Evolutionary conservation across 2,329 filamentous ascomycete genomes (phyloP).

Genomic region (Macrophomina pseudophaseolina): DNA sequence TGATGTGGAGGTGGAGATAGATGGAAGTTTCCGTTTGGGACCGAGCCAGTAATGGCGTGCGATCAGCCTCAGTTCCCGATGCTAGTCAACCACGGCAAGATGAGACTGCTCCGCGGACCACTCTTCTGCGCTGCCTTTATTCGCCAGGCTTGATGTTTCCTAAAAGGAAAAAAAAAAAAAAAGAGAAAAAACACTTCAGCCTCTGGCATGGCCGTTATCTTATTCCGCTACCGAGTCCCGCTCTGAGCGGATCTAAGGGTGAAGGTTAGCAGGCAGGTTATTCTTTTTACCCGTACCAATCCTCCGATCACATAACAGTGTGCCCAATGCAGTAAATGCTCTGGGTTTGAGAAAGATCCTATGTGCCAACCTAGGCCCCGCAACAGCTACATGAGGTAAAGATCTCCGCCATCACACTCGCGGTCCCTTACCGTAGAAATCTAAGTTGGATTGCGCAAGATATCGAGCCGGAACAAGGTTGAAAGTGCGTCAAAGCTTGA

Average conservation of each 20-base stretch:
- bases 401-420: neutral
- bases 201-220: too few species aligned
- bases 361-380: neutral
- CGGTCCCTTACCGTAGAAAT: neutral
- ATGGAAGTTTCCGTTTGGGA: conserved; percentile 19
- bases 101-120: neutral
- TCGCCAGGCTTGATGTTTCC: neutral
- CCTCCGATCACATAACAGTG: neutral
- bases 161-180: too few species aligned
- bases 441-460: neutral
- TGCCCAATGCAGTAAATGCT: neutral
- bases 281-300: neutral
- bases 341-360: neutral
- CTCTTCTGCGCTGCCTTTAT: neutral
- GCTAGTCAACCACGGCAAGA: conserved; percentile 6
- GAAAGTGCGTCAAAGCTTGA: neutral
- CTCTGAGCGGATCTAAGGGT: too few species aligned
- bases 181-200: neutral
- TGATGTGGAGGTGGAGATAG: neutral
- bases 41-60: neutral
- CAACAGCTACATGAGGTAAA: too few species aligned
- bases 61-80: neutral
- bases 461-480: neutral
- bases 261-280: neutral
- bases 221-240: too few species aligned